Base-by-base conservation (phyloP, 257 asterid genomes). In the Solanum bulbocastanum region DNA sequence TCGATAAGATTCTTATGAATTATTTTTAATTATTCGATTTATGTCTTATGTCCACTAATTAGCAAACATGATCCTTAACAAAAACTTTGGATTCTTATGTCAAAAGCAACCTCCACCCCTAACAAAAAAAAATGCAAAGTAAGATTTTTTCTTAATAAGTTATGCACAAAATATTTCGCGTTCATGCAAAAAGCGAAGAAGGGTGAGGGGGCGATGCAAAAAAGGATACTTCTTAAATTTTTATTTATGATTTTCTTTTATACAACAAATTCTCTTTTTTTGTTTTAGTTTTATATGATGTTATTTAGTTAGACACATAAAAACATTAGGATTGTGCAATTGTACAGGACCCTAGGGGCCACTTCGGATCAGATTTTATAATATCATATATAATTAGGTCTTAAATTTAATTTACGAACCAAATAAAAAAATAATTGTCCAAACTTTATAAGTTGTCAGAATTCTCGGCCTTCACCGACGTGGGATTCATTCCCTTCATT, bases 11-110 rank as follows among this genome's bases (percentile, higher is more conserved):
- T 85, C 81, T 66, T 25, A 46, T 44, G 25, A 85, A 5, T 9
- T 3, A 1, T 6, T 2, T 44, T 66, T 25, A 85, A 27, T 62
- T 85, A 85, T 85, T 85, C 33, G 66, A 66, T 85, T 66, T 40
- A 44, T 85, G 81, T 71, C 14, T 85, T 85, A 39, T 85, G 87
- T 85, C 81, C 23, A 85, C 87, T 58, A 30, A 85, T 62, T 40
- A 85, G 60, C 87, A 62, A 85, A 85, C 87, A 85, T 85, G 58
- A 85, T 81, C 62, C 75, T 85, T 66, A 71, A 40, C 32, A 66
- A 30, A 46, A 11, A 85, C 66, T 62, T 85, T 85, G 87, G 81
- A 66, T 85, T 40, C 82, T 85, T 40, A 40, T 27, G 87, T 27
- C 87, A 62, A 84, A 27, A 36, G 74, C 44, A 52, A 82, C 16